A percentile compares a stretch with the other conserved stretches of the same genome.
phyloP scores from a whole-genome alignment of 164 flowering plant genomes.

The Platanus orientalis region DNA sequence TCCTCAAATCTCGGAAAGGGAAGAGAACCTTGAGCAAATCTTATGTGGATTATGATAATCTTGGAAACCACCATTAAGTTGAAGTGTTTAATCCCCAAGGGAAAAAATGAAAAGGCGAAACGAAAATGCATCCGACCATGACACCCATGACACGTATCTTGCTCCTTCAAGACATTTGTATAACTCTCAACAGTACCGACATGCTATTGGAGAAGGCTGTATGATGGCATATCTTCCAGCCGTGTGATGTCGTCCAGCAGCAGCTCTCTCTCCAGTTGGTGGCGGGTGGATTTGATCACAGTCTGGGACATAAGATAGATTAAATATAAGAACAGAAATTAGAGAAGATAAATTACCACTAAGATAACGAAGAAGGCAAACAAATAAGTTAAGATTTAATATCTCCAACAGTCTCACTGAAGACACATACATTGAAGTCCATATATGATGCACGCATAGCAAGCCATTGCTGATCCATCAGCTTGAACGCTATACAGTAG shows the following conservation, averaged over 20 bases:
- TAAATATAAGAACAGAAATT: background rate
- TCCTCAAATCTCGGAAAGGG: background rate
- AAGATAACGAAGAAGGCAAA: background rate
- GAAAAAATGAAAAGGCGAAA: background rate
- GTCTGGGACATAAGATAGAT: slow-evolving; percentile 31
- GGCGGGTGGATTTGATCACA: slow-evolving; percentile 84
- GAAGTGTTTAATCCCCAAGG: background rate
- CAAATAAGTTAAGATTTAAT: background rate
- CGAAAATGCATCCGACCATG: too few species aligned
- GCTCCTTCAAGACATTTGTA: background rate
- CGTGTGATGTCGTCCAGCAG: slow-evolving; percentile 55
- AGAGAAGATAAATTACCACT: too few species aligned
- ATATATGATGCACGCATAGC: slow-evolving; percentile 86
- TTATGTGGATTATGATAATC: background rate
- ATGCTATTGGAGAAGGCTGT: slow-evolving; percentile 47
- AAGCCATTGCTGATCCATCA: slow-evolving; percentile 91
- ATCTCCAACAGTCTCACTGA: too few species aligned
- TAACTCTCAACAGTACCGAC: background rate
- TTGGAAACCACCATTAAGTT: background rate
- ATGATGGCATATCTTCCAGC: slow-evolving; percentile 77
- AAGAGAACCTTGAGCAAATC: background rate
- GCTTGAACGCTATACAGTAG: slow-evolving; percentile 81
- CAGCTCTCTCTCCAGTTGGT: slow-evolving; percentile 76
- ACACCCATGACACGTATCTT: too few species aligned
- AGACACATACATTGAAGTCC: slow-evolving; percentile 79